Base-by-base conservation (phyloP, 306 rosid genomes). In the Parietaria judaica region DNA sequence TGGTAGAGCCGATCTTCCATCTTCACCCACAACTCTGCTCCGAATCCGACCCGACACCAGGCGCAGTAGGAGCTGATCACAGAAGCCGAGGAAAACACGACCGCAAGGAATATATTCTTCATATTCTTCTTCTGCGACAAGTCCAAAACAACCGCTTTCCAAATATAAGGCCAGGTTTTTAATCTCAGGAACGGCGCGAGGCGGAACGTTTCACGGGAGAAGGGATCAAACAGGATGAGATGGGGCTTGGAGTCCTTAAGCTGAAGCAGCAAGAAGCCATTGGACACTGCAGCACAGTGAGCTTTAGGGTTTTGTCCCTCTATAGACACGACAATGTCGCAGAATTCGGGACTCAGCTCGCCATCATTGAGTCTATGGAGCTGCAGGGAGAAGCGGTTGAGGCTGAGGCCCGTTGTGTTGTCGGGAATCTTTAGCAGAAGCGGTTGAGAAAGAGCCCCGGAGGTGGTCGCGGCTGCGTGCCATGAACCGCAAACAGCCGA, bases 201-300 rank as follows among this genome's bases (percentile, higher is more conserved):
- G 31, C 31, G 31, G 6, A 54, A 31, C 35, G 2, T 66, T 6
- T 10, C 23, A 16, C 48, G 16, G 5, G 48, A 55, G 56, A 66
- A 41, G 2, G 48, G 70, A 23, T 23, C 31, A 23, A 23, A 23
- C 31, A 23, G 31, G 31, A 23, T 23, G 45, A 9, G n/a, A 13
- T 36, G 45, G 6, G 7, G 45, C 9, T 41, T 41, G 45, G 45
- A 1, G 9, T 8, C 14, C 4, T 45, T 3, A 6, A 14, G 11
- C 63, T 34, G n/a, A 45, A 46, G 48, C 54, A 66, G 55, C 34
- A 66, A 36, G 54, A 54, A 43, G 5, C 61, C 54, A 7, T 34
- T 52, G 8, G 70, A 66, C 6, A 55, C 55, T 43, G 48, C 70
- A 7, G 46, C 44, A 31, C 62, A 56, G n/a, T 41, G 34, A 54